Base-by-base conservation (phyloP, 768 basidiomycete species). In the Tylopilus balloui region DNA sequence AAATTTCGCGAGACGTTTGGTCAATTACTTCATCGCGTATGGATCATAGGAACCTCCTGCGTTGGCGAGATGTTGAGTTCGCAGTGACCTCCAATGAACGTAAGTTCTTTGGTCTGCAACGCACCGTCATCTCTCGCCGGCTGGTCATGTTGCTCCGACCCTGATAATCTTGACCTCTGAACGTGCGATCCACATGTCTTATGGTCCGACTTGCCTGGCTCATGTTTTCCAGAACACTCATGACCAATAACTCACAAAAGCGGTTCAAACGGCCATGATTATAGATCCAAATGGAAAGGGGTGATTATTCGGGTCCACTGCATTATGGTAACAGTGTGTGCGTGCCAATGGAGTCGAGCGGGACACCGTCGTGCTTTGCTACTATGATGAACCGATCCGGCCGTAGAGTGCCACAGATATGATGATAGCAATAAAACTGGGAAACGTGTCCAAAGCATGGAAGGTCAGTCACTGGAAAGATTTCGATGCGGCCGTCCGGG, bases 11-110 rank as follows among this genome's bases (percentile, higher is more conserved):
- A 50, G 14, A 31, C 24, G 25, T 45, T 40, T 37, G 24, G 17
- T 19, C 19, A 34, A 51, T 61, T 57, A 60, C 55, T 32, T 46
- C 51, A 57, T 42, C n/a, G 32, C n/a, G 9, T 28, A 44, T 28
- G 31, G 23, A 3, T 19, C 38, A 41, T n/a, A 20, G 17, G n/a
- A 28, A 12, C 13, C 29, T 19, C 21, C 13, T 38, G 19, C 25
- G 3, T 20, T 48, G 25, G 25, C 44, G 21, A 51, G 23, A 28
- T 24, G 24, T 25, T 23, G 27, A 17, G 44, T 47, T 52, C 24
- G 27, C 38, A 19, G 24, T 31, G 32, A 17, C 42, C 23, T 38
- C 31, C 32, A 23, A 20, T 32, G 34, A 25, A 56, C 49, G 48
- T 57, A 51, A 57, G 29, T 48, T 27, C 6, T 36, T 23, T 20